phyloP scores from a whole-genome alignment of 768 basidiomycete genomes.

The Tylopilus rubrobrunneus region DNA sequence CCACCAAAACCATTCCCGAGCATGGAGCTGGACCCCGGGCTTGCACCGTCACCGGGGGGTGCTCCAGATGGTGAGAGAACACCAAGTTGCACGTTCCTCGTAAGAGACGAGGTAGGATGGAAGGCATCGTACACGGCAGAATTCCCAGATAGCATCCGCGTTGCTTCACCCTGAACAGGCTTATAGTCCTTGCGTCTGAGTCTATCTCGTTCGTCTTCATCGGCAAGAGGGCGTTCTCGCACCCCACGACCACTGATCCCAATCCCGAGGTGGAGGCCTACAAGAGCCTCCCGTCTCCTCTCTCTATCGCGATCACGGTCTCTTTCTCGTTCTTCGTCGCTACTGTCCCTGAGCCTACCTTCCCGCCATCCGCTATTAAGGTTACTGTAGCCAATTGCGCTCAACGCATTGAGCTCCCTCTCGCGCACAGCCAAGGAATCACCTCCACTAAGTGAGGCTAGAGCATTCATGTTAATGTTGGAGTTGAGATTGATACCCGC shows the following conservation, averaged over 20 bases:
- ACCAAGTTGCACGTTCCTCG: constrained; percentile 25
- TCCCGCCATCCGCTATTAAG: constrained; percentile 33
- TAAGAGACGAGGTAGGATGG: constrained; percentile 49
- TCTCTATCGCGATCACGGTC: constrained; percentile 46
- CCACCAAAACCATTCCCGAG: constrained; percentile 22
- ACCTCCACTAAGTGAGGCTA: constrained; percentile 22
- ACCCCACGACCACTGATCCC: constrained; percentile 42
- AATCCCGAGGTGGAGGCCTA: constrained; percentile 36
- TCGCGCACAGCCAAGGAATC: constrained; percentile 40
- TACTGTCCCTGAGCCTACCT: constrained; percentile 31
- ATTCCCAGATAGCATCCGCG: constrained; percentile 37
- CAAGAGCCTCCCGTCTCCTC: constrained; percentile 39
- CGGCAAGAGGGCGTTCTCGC: constrained; percentile 62
- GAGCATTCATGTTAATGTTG: constrained; percentile 24
- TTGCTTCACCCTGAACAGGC: constrained; percentile 34
- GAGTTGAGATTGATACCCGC: constrained; percentile 30
- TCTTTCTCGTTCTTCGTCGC: constrained; percentile 38
- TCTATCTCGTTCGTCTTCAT: constrained; percentile 49
- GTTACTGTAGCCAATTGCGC: constrained; percentile 43
- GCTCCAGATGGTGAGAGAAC: constrained; percentile 19
- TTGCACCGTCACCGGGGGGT: constrained; percentile 17
- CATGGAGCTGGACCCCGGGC: constrained; percentile 14
- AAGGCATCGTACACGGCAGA: constrained; percentile 72
- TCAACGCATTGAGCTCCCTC: constrained; percentile 43
- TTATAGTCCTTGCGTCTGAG: constrained; percentile 53